Base-by-base conservation (phyloP, 2,329 filamentous ascomycete species). In the Rhexocercosporidium sp. region DNA sequence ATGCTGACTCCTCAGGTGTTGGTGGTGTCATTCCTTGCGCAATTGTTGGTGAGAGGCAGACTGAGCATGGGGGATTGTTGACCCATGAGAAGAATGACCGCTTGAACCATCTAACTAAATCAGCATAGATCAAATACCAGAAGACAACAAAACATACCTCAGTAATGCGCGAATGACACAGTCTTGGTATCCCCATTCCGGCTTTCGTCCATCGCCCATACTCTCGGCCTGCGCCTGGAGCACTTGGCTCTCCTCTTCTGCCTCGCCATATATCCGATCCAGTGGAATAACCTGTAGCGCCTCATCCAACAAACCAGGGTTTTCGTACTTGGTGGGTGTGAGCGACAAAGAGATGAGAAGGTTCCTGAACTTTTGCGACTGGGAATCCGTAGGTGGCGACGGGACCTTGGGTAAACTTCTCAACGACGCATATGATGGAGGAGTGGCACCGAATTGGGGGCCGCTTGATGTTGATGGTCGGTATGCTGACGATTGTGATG, bases 151-250 rank as follows among this genome's bases (percentile, higher is more conserved):
- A 44, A 70, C 88, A 74, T 83, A 94, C 92, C 89, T 90, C 76
- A 98, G 83, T 71, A 98, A 84, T 68, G 95, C 93, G 72, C 92
- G 88, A 76, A 98, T 91, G 64, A 97, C 93, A 79, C 95, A 99
- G 81, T 99, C 96, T 80, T 98, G 95, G 78, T 98, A 97, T 66
- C 94, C 95, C 95, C 95, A 98, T 82, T 94, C 91, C 1, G 94
- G 88, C 78, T 92, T 91, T 72, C 88, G 86, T 64, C 90, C 92
- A 65, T 92, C 88, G 22, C 92, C 92, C 82, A 97, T 89, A 72
- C 93, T 97, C 77, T 92, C 92, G 37, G 95, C 95, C 79, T 97
- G 90, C 39, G 93, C 96, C 76, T 92, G 89, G 73, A 97, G 84
- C 34, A 97, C 90, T 78, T 97, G 93, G 71, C 88, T 89, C 80